phyloP scores from a whole-genome alignment of 116 monocot species.

The Trichopus zeylanicus region DNA sequence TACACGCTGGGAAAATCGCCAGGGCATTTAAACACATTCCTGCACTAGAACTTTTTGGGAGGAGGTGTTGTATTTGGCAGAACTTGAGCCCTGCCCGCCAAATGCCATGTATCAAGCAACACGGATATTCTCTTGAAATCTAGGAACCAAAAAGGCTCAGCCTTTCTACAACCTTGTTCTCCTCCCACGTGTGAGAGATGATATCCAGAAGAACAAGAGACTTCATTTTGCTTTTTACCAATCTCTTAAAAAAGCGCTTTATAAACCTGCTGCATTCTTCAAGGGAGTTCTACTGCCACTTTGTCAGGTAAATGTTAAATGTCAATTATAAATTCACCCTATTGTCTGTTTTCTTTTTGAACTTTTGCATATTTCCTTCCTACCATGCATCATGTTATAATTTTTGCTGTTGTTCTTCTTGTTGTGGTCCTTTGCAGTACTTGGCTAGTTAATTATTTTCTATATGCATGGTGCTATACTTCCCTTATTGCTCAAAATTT shows the following conservation, averaged over 20 bases:
- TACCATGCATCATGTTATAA: too few relatives aligned
- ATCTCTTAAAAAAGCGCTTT: conserved; percentile 74
- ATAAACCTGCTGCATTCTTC: conserved; percentile 92
- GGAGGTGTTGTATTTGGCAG: conserved; percentile 78
- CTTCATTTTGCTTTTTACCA: conserved; percentile 96
- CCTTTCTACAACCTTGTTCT: conserved; percentile 76
- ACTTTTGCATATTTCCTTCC: too few relatives aligned
- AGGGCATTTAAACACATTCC: conserved; percentile 88
- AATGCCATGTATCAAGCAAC: conserved; percentile 96
- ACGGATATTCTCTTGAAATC: conserved; percentile 82
- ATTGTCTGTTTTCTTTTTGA: too few relatives aligned
- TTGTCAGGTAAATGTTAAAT: conserved; percentile 56
- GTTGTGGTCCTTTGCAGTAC: too few relatives aligned
- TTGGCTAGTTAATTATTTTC: too few relatives aligned
- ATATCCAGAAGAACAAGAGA: conserved; percentile 81
- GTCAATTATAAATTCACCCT: too few relatives aligned
- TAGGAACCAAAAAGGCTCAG: conserved; percentile 50
- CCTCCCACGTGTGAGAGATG: conserved; percentile 80
- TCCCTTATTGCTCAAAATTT: too few relatives aligned
- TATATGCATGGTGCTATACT: too few relatives aligned
- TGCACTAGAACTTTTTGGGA: conserved; percentile 66
- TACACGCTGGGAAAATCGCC: conserved; percentile 88
- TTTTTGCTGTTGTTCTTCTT: too few relatives aligned
- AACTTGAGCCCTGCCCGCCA: conserved; percentile 87
- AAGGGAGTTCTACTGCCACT: conserved; percentile 91